Evolutionary conservation across 257 asterid species (phyloP).

Genomic region (Ligustrum vulgare): DNA sequence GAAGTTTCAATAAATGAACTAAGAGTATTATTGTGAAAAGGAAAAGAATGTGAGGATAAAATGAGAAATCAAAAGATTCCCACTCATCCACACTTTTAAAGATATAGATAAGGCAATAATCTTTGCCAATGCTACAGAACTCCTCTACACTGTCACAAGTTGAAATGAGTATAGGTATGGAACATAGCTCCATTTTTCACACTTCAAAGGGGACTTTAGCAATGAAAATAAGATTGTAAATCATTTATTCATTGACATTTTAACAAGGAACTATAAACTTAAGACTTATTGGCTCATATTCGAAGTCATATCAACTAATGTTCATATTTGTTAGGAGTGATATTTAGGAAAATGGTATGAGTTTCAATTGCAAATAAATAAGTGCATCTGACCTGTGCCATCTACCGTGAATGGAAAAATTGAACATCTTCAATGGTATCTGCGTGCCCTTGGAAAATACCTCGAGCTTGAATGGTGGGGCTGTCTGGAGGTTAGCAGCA

Average conservation of each 20-base stretch:
- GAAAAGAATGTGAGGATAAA: too few species aligned
- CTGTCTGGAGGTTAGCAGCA: constrained; percentile 46
- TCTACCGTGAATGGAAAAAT: constrained; percentile 84
- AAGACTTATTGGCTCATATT: background rate
- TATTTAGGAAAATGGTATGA: constrained; percentile 11
- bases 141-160: constrained; percentile 58
- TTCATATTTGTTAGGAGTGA: background rate
- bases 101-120: constrained; percentile 77
- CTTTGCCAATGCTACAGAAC: constrained; percentile 96
- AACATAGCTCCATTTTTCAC: background rate
- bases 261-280: too few species aligned
- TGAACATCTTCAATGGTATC: constrained; percentile 92
- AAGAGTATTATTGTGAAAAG: too few species aligned
- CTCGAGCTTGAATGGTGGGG: constrained; percentile 68
- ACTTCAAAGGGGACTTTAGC: constrained; percentile 5
- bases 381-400: constrained; percentile 6
- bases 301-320: constrained; percentile 3
- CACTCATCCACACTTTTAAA: too few species aligned
- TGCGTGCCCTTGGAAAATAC: constrained; percentile 66
- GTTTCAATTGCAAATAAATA: constrained; percentile 20
- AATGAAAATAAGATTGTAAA: constrained; percentile 14
- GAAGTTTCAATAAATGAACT: too few species aligned
- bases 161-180: constrained; percentile 22
- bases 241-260: constrained; percentile 18
- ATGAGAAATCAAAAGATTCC: too few species aligned